Conservation (phyloP, 768 basidiomycete genomes). For the Hypholoma sublateritium region DNA sequence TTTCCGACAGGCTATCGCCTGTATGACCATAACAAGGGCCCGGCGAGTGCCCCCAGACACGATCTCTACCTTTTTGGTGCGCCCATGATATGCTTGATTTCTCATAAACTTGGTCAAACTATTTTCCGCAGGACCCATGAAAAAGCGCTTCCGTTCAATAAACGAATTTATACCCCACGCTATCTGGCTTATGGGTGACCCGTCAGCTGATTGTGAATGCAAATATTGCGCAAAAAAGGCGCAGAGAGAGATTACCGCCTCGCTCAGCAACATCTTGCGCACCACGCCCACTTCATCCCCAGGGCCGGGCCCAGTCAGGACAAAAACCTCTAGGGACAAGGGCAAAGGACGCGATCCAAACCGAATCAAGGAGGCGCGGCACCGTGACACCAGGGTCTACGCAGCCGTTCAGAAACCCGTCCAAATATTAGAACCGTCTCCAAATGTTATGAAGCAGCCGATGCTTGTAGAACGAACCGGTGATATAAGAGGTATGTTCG, state of each 20-base stretch:
- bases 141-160: constrained; percentile 68
- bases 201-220: constrained; percentile 59
- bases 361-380: constrained; percentile 13
- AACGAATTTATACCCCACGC: constrained; percentile 87
- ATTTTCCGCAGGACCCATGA: constrained; percentile 42
- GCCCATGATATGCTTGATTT: not conserved
- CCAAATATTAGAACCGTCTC: constrained; percentile 26
- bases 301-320: constrained; percentile 11
- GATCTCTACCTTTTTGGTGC: constrained; percentile 80
- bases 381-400: constrained; percentile 32
- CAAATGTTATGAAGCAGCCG: constrained; percentile 38
- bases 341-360: constrained; percentile 20
- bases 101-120: not conserved
- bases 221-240: constrained; percentile 75
- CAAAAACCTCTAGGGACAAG: constrained; percentile 23
- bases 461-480: constrained; percentile 62
- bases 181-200: constrained; percentile 69
- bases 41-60: constrained; percentile 47
- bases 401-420: constrained; percentile 41
- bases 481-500: constrained; percentile 61
- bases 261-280: constrained; percentile 38
- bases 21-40: constrained; percentile 76
- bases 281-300: constrained; percentile 23
- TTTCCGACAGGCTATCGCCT: constrained; percentile 73
- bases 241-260: constrained; percentile 68